Evolutionary conservation across 108 stramenopile species (phyloP), one percentile per base, ranked within the genome.

Genomic region (Cyclotella choctawhatcheeana): DNA sequence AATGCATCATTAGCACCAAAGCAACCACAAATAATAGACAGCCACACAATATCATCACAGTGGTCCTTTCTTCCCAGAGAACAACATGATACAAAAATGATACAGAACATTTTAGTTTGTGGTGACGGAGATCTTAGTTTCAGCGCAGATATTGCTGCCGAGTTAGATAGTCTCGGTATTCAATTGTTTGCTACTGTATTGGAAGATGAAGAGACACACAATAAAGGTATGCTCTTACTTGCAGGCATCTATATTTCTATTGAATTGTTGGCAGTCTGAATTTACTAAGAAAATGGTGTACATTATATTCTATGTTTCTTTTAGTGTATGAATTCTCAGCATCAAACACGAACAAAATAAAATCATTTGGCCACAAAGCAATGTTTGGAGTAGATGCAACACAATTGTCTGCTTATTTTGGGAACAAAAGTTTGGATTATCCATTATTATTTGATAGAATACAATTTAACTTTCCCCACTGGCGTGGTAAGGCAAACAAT

Each of bases 401-500:
- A 17, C 40, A 72, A 3, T 71, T 93, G 22, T 48, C 54, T 16
- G 29, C 53, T 27, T 59, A 79, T 44, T 91, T 93, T 67, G 67
- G 85, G 29, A 24, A n/a, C 20, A 51, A 52, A 29, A 66, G 54
- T 47, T 0, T 24, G 53, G 52, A 81, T 26, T 63, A 27, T 29
- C 51, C 59, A 27, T 27, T 40, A 62, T 52, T 44, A 45, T 90
- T 93, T 78, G 86, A 91, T 65, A 58, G 82, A 18, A 91, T 93
- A 44, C 83, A 87, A 58, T 93, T 93, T 67, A 93, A 93, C 58
- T 93, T 93, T 82, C 93, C 93, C 18, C 93, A 93, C 75, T 93
- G 93, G 93, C 69, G 75, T 44, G 93, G 93, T 32, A 93, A 93
- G 79, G 71, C 89, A 5, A 93, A 93, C 51, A 71, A 85, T 51